Percentiles rank a stretch among this genome's conserved stretches.
Conservation (phyloP, 768 basidiomycete species). For the Tylopilus sp. region DNA sequence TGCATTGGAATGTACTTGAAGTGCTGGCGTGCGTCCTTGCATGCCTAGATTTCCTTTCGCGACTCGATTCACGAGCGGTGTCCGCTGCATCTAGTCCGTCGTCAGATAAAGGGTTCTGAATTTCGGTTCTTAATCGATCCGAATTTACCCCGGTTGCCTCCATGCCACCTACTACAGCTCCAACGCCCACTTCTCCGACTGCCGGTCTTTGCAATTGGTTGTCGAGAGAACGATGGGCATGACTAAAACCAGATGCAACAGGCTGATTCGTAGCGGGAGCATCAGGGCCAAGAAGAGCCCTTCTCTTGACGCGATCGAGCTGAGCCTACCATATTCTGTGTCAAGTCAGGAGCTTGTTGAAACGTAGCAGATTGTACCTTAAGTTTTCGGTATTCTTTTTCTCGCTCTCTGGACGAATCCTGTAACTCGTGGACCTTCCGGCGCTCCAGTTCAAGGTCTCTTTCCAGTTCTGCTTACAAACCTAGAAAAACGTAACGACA, state of each 20-base stretch:
- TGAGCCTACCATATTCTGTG: constrained; percentile 46
- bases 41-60: constrained; percentile 29
- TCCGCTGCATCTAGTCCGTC: constrained; percentile 59
- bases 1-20: constrained; percentile 25
- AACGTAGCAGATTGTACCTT: constrained; percentile 44
- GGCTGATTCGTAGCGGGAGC: constrained; percentile 15
- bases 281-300: constrained; percentile 59
- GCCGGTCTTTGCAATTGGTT: constrained; percentile 17
- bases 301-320: constrained; percentile 81
- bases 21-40: constrained; percentile 29
- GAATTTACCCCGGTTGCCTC: constrained; percentile 54
- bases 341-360: not conserved
- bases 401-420: constrained; percentile 69
- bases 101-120: constrained; percentile 2
- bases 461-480: constrained; percentile 57
- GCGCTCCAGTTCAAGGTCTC: constrained; percentile 77
- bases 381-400: constrained; percentile 85
- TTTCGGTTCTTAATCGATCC: not conserved
- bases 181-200: constrained; percentile 40
- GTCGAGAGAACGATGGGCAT: constrained; percentile 17
- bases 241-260: constrained; percentile 15
- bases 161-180: constrained; percentile 61
- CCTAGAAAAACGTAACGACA: constrained; percentile 1
- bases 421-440: constrained; percentile 71
- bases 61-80: constrained; percentile 57